Percentiles rank a stretch among this genome's conserved stretches.
Evolutionary conservation across 495 filamentous ascomycete genomes (phyloP).

Genomic region (Penicillium arizonense): DNA sequence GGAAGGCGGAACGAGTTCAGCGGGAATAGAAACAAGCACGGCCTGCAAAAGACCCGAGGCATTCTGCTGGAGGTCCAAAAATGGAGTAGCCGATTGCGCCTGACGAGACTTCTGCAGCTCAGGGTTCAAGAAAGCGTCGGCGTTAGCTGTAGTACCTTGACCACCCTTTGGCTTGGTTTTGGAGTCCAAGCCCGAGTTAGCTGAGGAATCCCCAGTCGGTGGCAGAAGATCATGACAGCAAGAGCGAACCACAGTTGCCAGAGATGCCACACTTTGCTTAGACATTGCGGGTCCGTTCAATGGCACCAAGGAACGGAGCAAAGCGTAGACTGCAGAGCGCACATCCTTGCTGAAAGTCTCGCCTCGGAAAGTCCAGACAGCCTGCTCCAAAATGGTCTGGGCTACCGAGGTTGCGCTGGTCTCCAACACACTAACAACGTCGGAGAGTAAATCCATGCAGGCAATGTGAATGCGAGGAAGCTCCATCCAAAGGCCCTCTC

Average conservation of each 20-base stretch:
- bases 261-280: constrained; percentile 56
- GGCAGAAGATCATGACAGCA: constrained; percentile 66
- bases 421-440: constrained; percentile 53
- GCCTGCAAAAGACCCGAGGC: constrained; percentile 61
- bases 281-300: constrained; percentile 62
- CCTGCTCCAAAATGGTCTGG: constrained; percentile 62
- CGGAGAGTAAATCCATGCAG: constrained; percentile 56
- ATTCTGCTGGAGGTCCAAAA: constrained; percentile 36
- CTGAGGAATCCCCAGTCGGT: constrained; percentile 31
- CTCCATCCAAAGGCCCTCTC: constrained; percentile 66
- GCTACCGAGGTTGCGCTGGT: constrained; percentile 51
- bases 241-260: constrained; percentile 54
- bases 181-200: constrained; percentile 24
- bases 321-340: constrained; percentile 57
- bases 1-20: constrained; percentile 58
- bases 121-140: constrained; percentile 53
- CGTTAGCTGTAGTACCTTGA: constrained; percentile 40
- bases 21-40: constrained; percentile 58
- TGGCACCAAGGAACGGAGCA: constrained; percentile 55
- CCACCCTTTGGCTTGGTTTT: constrained; percentile 37
- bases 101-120: constrained; percentile 28
- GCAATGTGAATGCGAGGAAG: constrained; percentile 73
- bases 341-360: constrained; percentile 56
- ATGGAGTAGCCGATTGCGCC: constrained; percentile 16
- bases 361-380: constrained; percentile 64